phyloP scores from a whole-genome alignment of 495 filamentous ascomycete genomes.

The Rusavskia elegans region DNA sequence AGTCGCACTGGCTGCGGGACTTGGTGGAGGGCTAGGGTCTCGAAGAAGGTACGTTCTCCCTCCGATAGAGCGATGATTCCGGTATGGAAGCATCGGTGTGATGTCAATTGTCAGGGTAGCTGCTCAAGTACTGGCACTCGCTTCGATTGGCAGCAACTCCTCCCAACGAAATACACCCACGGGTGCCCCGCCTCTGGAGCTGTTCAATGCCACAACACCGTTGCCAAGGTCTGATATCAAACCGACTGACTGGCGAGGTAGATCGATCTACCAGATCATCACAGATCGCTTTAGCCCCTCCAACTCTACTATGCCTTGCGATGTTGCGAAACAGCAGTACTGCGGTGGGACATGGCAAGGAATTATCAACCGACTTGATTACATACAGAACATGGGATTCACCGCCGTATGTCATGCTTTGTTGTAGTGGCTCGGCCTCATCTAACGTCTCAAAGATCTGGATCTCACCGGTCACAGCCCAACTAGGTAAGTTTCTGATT shows the following conservation, averaged over 20 bases:
- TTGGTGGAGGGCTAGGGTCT: neutral
- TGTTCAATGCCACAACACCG: neutral
- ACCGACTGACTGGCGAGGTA: conserved; percentile 36
- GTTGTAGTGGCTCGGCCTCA: neutral
- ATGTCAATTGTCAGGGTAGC: too few species aligned
- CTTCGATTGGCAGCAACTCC: neutral
- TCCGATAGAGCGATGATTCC: too few species aligned
- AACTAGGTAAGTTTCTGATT: conserved; percentile 20
- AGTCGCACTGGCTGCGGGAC: neutral
- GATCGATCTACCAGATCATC: conserved; percentile 58
- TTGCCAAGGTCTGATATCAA: neutral
- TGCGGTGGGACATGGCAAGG: conserved; percentile 66
- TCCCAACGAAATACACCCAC: neutral
- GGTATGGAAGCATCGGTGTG: too few species aligned
- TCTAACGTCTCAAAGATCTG: conserved; percentile 31
- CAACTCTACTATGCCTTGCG: conserved; percentile 35
- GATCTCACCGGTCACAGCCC: conserved; percentile 61
- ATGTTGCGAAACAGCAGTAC: conserved; percentile 36
- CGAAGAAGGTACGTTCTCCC: neutral
- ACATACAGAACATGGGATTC: conserved; percentile 62
- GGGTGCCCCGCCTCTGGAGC: neutral
- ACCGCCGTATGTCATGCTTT: conserved; percentile 28
- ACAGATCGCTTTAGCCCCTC: conserved; percentile 62
- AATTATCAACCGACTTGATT: conserved; percentile 43
- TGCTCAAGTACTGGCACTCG: neutral